Conservation (phyloP, 2,329 filamentous ascomycete species). For the Colletotrichum viniferum region DNA sequence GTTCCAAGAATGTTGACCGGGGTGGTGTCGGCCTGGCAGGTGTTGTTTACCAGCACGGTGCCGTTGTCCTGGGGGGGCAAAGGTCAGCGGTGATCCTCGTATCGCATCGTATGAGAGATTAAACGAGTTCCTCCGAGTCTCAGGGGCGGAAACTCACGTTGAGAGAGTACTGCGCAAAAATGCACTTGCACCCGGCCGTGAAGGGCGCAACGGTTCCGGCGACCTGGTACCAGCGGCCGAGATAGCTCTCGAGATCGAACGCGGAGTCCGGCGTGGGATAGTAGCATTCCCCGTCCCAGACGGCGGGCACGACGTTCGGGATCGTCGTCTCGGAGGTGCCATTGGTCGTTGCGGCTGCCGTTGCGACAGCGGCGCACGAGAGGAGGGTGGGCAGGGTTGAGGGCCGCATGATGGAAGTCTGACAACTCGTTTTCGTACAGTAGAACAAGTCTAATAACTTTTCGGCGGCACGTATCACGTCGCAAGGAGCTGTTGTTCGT, state of each 20-base stretch:
- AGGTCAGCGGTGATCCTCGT: neutral
- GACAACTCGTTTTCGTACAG: neutral
- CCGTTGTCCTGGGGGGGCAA: slow-evolving; percentile 30
- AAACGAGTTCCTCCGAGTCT: neutral
- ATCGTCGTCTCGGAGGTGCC: neutral
- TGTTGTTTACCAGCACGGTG: slow-evolving; percentile 36
- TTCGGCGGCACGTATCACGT: neutral
- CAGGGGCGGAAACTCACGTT: slow-evolving; percentile 25
- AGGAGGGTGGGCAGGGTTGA: slow-evolving; percentile 1
- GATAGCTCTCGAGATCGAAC: slow-evolving; percentile 33
- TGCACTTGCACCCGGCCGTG: slow-evolving; percentile 35
- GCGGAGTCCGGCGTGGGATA: slow-evolving; percentile 31
- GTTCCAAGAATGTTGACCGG: slow-evolving; percentile 33
- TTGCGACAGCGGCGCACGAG: slow-evolving; percentile 7
- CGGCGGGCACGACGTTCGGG: slow-evolving; percentile 29
- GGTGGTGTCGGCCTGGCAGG: slow-evolving; percentile 29
- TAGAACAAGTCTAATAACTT: slow-evolving; percentile 14
- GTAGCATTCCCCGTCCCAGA: slow-evolving; percentile 35
- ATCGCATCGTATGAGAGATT: neutral
- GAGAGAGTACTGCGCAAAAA: slow-evolving; percentile 33
- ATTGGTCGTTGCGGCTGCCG: slow-evolving; percentile 15
- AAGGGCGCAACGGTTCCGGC: slow-evolving; percentile 34
- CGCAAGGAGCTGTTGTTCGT: neutral
- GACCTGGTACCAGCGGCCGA: slow-evolving; percentile 37
- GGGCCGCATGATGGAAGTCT: slow-evolving; percentile 1